Evolutionary conservation across 768 basidiomycete genomes (phyloP).

Genomic region (Agaricus subrufescens): DNA sequence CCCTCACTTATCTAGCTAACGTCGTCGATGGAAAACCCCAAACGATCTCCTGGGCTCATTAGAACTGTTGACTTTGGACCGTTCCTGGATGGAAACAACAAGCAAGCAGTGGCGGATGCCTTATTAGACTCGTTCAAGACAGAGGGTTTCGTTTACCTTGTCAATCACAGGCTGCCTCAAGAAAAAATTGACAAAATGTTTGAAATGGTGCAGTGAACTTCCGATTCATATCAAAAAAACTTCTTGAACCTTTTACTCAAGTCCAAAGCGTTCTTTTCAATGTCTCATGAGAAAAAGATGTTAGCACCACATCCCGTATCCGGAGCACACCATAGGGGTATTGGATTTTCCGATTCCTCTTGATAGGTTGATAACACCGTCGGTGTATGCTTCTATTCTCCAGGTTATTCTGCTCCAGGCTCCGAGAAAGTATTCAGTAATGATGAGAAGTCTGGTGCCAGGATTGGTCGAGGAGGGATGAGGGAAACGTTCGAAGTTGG

Average conservation of each 20-base stretch:
- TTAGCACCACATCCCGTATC: constrained; percentile 41
- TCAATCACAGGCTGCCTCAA: constrained; percentile 36
- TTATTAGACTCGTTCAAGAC: constrained; percentile 41
- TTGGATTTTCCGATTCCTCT: not conserved
- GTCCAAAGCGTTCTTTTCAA: constrained; percentile 35
- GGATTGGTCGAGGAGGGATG: constrained; percentile 27
- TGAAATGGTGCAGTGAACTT: constrained; percentile 26
- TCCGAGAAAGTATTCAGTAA: constrained; percentile 34
- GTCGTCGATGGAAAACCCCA: not conserved
- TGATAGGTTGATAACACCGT: constrained; percentile 15
- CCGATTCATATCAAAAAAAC: not conserved
- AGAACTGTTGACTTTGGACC: constrained; percentile 37
- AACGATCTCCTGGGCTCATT: constrained; percentile 10
- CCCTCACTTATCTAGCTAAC: not conserved
- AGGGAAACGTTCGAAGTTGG: constrained; percentile 58
- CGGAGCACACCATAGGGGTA: constrained; percentile 41
- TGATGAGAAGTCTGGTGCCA: constrained; percentile 25
- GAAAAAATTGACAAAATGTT: constrained; percentile 35
- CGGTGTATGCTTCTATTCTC: constrained; percentile 1
- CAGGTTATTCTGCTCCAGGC: constrained; percentile 36
- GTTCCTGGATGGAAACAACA: constrained; percentile 36
- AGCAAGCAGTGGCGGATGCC: constrained; percentile 32
- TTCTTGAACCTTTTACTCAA: constrained; percentile 11
- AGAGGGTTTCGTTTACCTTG: constrained; percentile 44
- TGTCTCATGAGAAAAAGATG: constrained; percentile 32